Percentiles rank a stretch among this genome's conserved stretches.
Evolutionary conservation across 345 rosid genomes (phyloP).

Genomic region (Aurinia saxatilis): DNA sequence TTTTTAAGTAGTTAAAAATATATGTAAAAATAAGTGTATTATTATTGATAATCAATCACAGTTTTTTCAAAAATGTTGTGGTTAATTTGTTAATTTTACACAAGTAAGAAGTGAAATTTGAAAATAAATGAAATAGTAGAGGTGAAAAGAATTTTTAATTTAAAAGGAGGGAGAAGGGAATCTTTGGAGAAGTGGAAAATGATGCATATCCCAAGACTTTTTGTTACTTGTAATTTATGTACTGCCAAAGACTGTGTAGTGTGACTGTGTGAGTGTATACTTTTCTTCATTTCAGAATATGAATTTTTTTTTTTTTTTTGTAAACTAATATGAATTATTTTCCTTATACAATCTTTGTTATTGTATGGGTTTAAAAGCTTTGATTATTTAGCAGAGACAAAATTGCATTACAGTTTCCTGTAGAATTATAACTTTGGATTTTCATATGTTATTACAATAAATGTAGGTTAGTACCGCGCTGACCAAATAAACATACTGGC

Average conservation of each 20-base stretch:
- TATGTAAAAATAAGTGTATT: no score
- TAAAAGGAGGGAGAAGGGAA: conserved; percentile 4
- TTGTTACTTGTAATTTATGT: not conserved
- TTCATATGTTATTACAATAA: no score
- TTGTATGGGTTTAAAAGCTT: no score
- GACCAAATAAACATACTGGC: conserved; percentile 1
- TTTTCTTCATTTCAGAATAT: not conserved
- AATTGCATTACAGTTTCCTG: not conserved
- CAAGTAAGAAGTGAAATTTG: no score
- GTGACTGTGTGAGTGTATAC: no score
- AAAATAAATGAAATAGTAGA: not conserved
- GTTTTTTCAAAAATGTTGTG: no score
- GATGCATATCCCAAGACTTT: conserved; percentile 36
- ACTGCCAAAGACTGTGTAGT: not conserved
- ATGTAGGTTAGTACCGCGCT: no score
- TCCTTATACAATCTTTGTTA: no score
- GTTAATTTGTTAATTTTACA: no score
- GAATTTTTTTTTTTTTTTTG: not conserved
- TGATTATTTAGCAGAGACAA: not conserved
- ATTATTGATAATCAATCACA: no score
- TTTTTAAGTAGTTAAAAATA: no score
- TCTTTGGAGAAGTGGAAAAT: conserved; percentile 29
- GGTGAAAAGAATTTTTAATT: not conserved
- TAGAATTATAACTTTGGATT: no score
- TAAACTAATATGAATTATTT: not conserved